Evolutionary conservation across 1,284 basidiomycete genomes (phyloP).

Genomic region (Ustilago vetiveriae): DNA sequence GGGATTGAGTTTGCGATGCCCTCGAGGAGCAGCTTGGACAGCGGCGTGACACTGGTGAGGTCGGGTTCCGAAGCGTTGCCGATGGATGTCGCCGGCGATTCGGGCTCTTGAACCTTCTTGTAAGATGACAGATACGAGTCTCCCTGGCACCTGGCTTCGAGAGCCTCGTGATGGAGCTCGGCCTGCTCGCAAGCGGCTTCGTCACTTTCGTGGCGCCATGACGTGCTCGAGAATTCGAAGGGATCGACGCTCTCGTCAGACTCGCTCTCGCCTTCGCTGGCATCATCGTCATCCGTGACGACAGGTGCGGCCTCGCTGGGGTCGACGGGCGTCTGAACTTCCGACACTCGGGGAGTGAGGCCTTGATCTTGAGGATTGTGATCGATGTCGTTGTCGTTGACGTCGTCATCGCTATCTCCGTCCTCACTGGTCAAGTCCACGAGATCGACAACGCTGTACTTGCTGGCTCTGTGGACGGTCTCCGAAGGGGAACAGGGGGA

Average conservation of each 20-base stretch:
- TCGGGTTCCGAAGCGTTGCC: background rate
- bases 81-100: constrained; percentile 7
- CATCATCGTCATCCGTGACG: background rate
- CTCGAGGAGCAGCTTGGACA: background rate
- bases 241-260: constrained; percentile 1
- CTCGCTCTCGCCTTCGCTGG: background rate
- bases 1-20: background rate
- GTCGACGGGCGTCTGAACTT: too few species aligned
- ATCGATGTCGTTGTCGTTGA: background rate
- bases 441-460: constrained; percentile 7
- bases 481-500: too few species aligned
- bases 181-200: constrained; percentile 2
- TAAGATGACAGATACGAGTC: constrained; percentile 9
- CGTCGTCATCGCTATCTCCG: constrained; percentile 6
- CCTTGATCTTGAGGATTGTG: background rate
- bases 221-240: background rate
- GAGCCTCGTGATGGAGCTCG: constrained; percentile 3
- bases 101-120: background rate
- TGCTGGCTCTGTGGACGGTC: background rate
- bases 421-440: constrained; percentile 23
- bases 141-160: constrained; percentile 6
- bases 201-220: constrained; percentile 6
- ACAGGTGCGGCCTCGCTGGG: background rate
- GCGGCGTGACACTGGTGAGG: background rate
- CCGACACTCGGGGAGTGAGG: too few species aligned